Percentiles rank a stretch among this genome's conserved stretches.
Evolutionary conservation across 768 basidiomycete genomes (phyloP).

Genomic region (Mrakia hoshinonis): DNA sequence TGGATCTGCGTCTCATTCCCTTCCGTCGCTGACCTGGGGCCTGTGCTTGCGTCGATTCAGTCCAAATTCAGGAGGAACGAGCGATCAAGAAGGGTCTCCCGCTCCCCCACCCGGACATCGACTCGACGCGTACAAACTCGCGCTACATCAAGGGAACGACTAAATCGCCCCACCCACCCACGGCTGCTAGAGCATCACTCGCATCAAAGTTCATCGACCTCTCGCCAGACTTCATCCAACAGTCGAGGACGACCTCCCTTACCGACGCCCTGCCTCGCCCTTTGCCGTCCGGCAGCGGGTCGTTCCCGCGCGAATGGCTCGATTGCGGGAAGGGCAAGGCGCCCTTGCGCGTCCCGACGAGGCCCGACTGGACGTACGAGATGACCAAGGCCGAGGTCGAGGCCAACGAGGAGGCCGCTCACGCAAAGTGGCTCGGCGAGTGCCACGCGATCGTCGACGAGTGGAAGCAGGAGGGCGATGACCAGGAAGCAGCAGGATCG

Average conservation of each 20-base stretch:
- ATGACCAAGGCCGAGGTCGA: conserved; percentile 85
- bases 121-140: no score
- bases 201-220: not conserved
- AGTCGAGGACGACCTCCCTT: conserved; percentile 35
- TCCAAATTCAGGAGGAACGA: conserved; percentile 64
- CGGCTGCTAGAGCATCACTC: not conserved
- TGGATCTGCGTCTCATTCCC: not conserved
- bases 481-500: not conserved
- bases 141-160: not conserved
- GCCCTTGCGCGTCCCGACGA: conserved; percentile 49
- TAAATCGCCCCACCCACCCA: not conserved
- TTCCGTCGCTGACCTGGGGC: no score
- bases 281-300: conserved; percentile 28
- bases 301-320: conserved; percentile 33
- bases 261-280: conserved; percentile 35
- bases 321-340: conserved; percentile 31
- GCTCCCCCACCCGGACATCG: conserved; percentile 6
- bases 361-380: conserved; percentile 80
- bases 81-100: conserved; percentile 72
- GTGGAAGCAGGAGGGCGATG: conserved; percentile 8
- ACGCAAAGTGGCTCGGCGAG: conserved; percentile 65
- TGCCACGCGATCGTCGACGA: conserved; percentile 34
- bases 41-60: no score
- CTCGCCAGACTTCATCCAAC: conserved; percentile 32
- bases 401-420: conserved; percentile 74